phyloP scores from a whole-genome alignment of 805 yeast species.

The Metschnikowia colocasiae region DNA sequence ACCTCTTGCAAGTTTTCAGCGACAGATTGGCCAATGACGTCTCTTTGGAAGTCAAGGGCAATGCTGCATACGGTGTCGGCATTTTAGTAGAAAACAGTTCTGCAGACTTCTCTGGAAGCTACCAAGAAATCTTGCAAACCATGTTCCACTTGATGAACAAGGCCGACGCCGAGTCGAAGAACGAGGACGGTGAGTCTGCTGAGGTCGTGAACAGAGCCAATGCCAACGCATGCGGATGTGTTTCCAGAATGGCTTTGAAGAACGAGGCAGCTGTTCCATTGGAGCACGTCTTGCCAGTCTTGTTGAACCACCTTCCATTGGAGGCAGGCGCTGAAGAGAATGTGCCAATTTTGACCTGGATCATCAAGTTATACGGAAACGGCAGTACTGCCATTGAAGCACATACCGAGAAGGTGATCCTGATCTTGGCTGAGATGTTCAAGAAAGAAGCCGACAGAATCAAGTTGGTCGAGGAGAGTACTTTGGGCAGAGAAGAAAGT shows the following conservation, averaged over 20 bases:
- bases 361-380: conserved; percentile 66
- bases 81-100: conserved; percentile 54
- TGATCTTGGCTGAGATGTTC: conserved; percentile 66
- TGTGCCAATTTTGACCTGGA: conserved; percentile 78
- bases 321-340: conserved; percentile 89
- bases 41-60: conserved; percentile 85
- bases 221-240: conserved; percentile 97
- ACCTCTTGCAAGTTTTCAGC: conserved; percentile 66
- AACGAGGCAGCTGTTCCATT: conserved; percentile 72
- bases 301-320: conserved; percentile 79
- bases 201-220: conserved; percentile 78
- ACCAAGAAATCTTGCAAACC: conserved; percentile 68
- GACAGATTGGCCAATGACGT: conserved; percentile 68
- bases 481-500: conserved; percentile 82
- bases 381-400: conserved; percentile 51
- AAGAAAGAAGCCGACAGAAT: conserved; percentile 71
- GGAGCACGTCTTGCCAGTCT: conserved; percentile 65
- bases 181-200: conserved; percentile 69
- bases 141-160: conserved; percentile 77
- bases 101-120: conserved; percentile 59
- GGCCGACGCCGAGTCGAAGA: conserved; percentile 42
- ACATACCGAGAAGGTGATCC: conserved; percentile 62
- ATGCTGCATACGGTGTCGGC: conserved; percentile 96
- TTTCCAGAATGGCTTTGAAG: conserved; percentile 82
- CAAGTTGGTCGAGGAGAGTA: conserved; percentile 65